These are phyloP conservation scores for Gaertneriomyces semiglobifer DNA, from an alignment of 192 early-diverging fungal genomes.

Conservation along the genomic window DNA sequence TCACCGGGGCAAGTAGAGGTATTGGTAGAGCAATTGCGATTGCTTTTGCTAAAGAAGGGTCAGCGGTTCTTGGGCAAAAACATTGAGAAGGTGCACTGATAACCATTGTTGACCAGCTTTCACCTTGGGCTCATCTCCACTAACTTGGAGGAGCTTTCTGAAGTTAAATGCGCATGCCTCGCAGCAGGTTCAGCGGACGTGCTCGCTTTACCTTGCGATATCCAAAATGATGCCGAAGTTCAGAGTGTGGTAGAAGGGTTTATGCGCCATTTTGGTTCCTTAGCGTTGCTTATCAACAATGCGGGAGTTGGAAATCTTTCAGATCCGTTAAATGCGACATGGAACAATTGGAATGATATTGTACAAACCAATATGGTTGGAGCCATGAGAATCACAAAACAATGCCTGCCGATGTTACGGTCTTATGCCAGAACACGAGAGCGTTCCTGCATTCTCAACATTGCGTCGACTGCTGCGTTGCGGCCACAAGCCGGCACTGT, in stretches of 20 bases:
- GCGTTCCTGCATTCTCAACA: too few relatives aligned
- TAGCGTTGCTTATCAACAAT: constrained; percentile 9
- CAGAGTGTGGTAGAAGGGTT: not conserved
- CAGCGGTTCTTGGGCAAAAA: not conserved
- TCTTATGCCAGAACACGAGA: too few relatives aligned
- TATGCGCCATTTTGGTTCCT: not conserved
- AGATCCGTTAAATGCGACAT: too few relatives aligned
- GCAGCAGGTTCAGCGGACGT: not conserved
- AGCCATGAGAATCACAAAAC: too few relatives aligned
- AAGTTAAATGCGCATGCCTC: not conserved
- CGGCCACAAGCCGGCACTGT: too few relatives aligned
- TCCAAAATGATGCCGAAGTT: not conserved
- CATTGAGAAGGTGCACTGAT: not conserved
- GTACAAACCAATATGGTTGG: too few relatives aligned
- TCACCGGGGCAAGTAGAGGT: constrained; percentile 10
- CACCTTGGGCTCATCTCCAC: not conserved
- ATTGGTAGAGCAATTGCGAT: constrained; percentile 13
- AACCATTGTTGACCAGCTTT: not conserved
- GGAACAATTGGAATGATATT: too few relatives aligned
- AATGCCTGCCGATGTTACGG: too few relatives aligned
- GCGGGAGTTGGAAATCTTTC: not conserved
- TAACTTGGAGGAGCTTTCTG: not conserved
- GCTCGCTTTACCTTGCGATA: not conserved
- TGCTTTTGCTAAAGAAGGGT: constrained; percentile 12
- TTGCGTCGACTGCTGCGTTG: too few relatives aligned